phyloP scores from a whole-genome alignment of 1,284 basidiomycete genomes.

The Ustilago hordei region DNA sequence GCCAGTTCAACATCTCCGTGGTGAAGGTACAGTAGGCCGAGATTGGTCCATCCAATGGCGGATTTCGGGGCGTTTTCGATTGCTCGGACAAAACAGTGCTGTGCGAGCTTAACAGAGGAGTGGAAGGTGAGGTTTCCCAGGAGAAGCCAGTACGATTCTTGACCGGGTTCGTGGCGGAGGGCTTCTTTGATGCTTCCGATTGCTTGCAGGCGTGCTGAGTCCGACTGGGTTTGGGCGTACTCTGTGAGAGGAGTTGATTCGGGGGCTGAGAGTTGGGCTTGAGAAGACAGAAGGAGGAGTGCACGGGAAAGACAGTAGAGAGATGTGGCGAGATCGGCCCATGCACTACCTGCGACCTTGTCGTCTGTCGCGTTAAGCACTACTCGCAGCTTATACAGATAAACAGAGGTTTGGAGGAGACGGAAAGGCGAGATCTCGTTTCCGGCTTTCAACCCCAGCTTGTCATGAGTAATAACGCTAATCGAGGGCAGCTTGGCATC shows the following conservation, averaged over 20 bases:
- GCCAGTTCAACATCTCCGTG: constrained; percentile 85
- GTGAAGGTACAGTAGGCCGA: constrained; percentile 89
- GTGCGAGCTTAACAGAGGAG: constrained; percentile 79
- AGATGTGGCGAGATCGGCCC: constrained; percentile 64
- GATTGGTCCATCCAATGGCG: constrained; percentile 81
- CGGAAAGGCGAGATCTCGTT: constrained; percentile 21
- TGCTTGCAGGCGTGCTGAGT: constrained; percentile 74
- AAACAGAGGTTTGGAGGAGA: constrained; percentile 40
- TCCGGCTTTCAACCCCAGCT: constrained; percentile 13
- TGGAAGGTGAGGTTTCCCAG: constrained; percentile 81
- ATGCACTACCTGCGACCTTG: constrained; percentile 56
- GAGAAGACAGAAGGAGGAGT: constrained; percentile 30
- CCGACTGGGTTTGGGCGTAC: constrained; percentile 63
- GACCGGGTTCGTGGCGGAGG: constrained; percentile 79
- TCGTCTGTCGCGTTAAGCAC: constrained; percentile 56
- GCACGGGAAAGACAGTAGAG: constrained; percentile 47
- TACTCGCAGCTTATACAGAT: constrained; percentile 63
- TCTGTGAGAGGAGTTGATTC: constrained; percentile 70
- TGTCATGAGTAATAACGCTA: constrained; percentile 34
- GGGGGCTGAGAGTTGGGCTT: constrained; percentile 71
- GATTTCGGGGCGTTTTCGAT: constrained; percentile 82
- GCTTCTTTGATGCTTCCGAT: constrained; percentile 80
- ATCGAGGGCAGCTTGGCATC: constrained; percentile 60
- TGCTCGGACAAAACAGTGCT: constrained; percentile 92
- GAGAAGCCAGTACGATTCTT: constrained; percentile 83